Conservation (phyloP, 169 alveolate genomes). For the Cryptosporidium bovis region DNA sequence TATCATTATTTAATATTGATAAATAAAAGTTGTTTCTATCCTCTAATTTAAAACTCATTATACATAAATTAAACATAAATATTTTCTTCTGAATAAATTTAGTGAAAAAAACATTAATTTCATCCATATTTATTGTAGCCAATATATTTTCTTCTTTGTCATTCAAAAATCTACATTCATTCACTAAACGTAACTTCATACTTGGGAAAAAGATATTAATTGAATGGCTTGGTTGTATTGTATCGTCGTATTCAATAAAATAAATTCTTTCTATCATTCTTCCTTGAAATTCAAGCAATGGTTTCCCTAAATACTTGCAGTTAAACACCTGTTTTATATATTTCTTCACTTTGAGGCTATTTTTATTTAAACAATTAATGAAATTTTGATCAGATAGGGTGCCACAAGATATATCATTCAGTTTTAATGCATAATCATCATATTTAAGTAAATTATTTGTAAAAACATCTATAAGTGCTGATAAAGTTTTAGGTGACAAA, state of each 20-base stretch:
- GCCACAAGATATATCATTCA: constrained; percentile 17
- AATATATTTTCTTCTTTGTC: not conserved
- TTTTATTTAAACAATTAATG: not conserved
- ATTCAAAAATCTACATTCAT: not conserved
- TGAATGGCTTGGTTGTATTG: constrained; percentile 38
- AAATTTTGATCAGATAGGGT: constrained; percentile 48
- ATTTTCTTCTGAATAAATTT: constrained; percentile 26
- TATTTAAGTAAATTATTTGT: constrained; percentile 19
- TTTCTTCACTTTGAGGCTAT: not conserved
- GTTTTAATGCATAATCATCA: not conserved
- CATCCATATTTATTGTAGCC: constrained; percentile 1
- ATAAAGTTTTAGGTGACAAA: constrained; percentile 5
- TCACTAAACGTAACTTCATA: not conserved
- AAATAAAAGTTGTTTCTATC: not conserved
- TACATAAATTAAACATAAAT: constrained; percentile 9
- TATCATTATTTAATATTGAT: too few species aligned
- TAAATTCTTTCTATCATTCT: not conserved
- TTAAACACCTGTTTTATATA: constrained; percentile 24
- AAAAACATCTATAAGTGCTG: not conserved
- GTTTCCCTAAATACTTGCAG: constrained; percentile 10
- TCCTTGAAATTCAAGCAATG: not conserved
- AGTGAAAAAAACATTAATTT: constrained; percentile 14
- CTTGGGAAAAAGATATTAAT: constrained; percentile 24
- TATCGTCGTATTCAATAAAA: not conserved
- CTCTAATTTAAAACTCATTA: not conserved